Evolutionary conservation across 2,329 filamentous ascomycete genomes (phyloP).

Genomic region (Chrysoporthe deuterocubensis): DNA sequence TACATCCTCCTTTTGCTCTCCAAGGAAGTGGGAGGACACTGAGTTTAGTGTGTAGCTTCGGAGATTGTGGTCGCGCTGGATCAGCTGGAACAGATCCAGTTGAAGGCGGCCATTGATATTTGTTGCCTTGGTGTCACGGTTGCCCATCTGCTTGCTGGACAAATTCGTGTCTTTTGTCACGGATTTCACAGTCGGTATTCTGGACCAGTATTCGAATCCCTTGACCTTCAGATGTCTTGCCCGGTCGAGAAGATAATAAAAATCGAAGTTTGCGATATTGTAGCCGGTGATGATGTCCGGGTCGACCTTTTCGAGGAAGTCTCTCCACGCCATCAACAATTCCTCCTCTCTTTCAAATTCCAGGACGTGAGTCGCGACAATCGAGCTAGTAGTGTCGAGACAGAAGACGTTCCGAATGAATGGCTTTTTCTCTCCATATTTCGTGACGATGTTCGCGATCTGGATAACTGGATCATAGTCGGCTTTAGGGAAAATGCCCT

Average conservation of each 20-base stretch:
- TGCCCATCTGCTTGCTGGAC: constrained; percentile 98
- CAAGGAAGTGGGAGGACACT: constrained; percentile 90
- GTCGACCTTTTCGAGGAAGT: constrained; percentile 88
- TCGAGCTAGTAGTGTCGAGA: constrained; percentile 86
- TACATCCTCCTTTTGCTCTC: constrained; percentile 98
- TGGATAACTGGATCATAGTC: constrained; percentile 94
- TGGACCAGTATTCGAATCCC: constrained; percentile 86
- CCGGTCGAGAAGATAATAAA: constrained; percentile 90
- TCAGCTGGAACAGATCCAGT: constrained; percentile 89
- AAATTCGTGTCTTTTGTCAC: constrained; percentile 80
- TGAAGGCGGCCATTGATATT: constrained; percentile 95
- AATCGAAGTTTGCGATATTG: constrained; percentile 99
- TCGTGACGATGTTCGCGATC: constrained; percentile 94
- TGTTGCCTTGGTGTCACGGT: constrained; percentile 88
- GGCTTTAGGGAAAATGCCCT: constrained; percentile 95
- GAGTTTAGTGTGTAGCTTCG: constrained; percentile 98
- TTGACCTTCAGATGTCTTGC: constrained; percentile 81
- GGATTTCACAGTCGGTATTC: constrained; percentile 73
- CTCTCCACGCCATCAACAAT: constrained; percentile 91
- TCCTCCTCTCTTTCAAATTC: constrained; percentile 81
- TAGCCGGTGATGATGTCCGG: constrained; percentile 98
- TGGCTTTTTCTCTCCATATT: constrained; percentile 92
- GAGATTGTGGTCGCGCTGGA: constrained; percentile 93
- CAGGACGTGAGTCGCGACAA: constrained; percentile 92
- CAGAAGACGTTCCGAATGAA: constrained; percentile 98